phyloP scores from a whole-genome alignment of 2,329 filamentous ascomycete genomes.

The Colletotrichum spinosum region DNA sequence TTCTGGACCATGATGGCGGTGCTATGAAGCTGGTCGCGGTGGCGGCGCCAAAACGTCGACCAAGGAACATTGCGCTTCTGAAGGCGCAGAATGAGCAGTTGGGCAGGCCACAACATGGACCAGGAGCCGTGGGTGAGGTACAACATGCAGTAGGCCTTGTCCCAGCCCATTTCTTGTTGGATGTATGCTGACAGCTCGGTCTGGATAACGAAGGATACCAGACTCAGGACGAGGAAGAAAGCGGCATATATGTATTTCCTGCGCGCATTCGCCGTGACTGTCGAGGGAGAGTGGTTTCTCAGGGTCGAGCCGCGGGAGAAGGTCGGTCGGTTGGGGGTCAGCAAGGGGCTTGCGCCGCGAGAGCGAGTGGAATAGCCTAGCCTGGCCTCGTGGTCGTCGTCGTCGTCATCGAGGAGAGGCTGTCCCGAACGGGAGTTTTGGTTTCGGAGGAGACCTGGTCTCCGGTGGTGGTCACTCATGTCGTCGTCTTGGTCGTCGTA shows the following conservation, averaged over 20 bases:
- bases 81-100: constrained; percentile 82
- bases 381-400: constrained; percentile 40
- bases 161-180: constrained; percentile 90
- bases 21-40: constrained; percentile 61
- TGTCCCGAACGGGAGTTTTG: constrained; percentile 57
- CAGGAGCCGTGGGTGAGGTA: constrained; percentile 97
- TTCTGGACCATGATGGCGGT: constrained; percentile 86
- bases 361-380: constrained; percentile 34
- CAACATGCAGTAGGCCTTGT: constrained; percentile 99
- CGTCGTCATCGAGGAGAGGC: constrained; percentile 52
- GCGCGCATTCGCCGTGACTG: constrained; percentile 65
- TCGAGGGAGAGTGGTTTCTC: constrained; percentile 73
- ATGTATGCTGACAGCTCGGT: constrained; percentile 97
- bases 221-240: constrained; percentile 83
- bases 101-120: constrained; percentile 87
- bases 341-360: constrained; percentile 34
- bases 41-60: constrained; percentile 83
- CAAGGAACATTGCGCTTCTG: constrained; percentile 85
- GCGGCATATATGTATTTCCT: constrained; percentile 89
- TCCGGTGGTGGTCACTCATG: constrained; percentile 56
- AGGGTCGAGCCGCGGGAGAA: constrained; percentile 72
- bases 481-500: constrained; percentile 52
- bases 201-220: constrained; percentile 92
- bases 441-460: constrained; percentile 59
- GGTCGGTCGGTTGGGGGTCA: constrained; percentile 39